A percentile compares a stretch with the other conserved stretches of the same genome.
Conservation (phyloP, 2,329 filamentous ascomycete genomes). For the Aspergillus sp. region DNA sequence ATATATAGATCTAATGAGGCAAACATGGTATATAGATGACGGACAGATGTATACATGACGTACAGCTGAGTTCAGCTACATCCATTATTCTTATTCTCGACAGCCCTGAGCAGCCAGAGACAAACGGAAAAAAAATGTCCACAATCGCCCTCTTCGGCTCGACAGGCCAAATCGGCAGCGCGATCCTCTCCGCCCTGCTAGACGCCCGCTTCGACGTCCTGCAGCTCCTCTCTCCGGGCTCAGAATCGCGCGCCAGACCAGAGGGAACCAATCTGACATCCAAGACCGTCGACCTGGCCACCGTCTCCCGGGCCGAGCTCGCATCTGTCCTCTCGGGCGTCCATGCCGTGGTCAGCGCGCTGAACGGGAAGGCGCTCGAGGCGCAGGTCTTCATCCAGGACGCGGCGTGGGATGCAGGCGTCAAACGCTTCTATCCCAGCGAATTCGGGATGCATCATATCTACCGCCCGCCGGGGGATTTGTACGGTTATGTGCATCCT, state of each 20-base stretch:
- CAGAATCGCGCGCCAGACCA: neutral
- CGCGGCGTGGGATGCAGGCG: slow-evolving; percentile 15
- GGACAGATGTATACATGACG: neutral
- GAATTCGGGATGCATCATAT: slow-evolving; percentile 19
- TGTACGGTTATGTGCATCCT: slow-evolving; percentile 14
- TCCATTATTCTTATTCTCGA: too few relatives aligned
- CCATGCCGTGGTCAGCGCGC: slow-evolving; percentile 15
- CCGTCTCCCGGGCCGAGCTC: slow-evolving; percentile 6
- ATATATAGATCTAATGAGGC: neutral
- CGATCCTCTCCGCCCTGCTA: slow-evolving; percentile 5
- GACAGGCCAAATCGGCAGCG: slow-evolving; percentile 7
- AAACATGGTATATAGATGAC: neutral
- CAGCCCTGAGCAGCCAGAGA: too few relatives aligned
- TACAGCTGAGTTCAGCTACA: neutral
- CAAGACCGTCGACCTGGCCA: slow-evolving; percentile 6
- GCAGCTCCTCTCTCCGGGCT: neutral
- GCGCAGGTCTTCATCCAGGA: slow-evolving; percentile 15
- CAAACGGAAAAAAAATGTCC: slow-evolving; percentile 1
- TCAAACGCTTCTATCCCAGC: slow-evolving; percentile 18
- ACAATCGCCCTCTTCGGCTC: slow-evolving; percentile 6
- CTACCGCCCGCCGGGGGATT: slow-evolving; percentile 12
- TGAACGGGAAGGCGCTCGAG: slow-evolving; percentile 13
- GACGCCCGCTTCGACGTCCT: neutral
- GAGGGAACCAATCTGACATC: neutral
- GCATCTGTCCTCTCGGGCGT: slow-evolving; percentile 9